A percentile compares a stretch with the other conserved stretches of the same genome.
These are phyloP conservation scores for Phylloporus sp. DNA, from an alignment of 1,284 basidiomycete genomes.

Conservation along the genomic window DNA sequence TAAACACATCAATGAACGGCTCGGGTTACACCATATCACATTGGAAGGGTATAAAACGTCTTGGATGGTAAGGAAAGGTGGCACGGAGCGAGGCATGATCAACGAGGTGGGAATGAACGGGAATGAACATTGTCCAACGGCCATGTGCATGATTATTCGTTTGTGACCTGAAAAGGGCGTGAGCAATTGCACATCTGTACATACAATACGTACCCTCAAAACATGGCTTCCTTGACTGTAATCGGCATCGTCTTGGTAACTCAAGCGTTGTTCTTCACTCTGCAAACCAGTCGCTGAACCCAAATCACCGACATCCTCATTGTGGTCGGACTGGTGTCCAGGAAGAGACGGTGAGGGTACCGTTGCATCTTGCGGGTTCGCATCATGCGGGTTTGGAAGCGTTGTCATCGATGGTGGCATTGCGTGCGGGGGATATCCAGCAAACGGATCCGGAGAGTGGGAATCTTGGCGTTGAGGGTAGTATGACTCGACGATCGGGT, in stretches of 20 bases:
- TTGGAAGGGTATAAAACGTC: slow-evolving; percentile 4
- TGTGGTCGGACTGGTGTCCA: slow-evolving; percentile 19
- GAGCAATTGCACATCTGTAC: not conserved
- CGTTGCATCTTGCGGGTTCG: too few species aligned
- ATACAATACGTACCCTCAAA: slow-evolving; percentile 35
- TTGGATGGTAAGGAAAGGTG: not conserved
- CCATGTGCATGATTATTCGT: not conserved
- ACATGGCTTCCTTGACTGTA: slow-evolving; percentile 38
- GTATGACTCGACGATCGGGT: slow-evolving; percentile 37
- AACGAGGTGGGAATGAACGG: not conserved
- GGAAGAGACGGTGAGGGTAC: slow-evolving; percentile 23
- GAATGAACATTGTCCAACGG: not conserved
- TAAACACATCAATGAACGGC: slow-evolving; percentile 1
- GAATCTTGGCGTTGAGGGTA: slow-evolving; percentile 27
- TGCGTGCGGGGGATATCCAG: slow-evolving; percentile 30
- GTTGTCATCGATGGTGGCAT: slow-evolving; percentile 27
- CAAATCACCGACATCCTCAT: slow-evolving; percentile 19
- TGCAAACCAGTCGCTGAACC: slow-evolving; percentile 14
- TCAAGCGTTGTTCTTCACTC: slow-evolving; percentile 36
- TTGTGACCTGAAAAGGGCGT: not conserved
- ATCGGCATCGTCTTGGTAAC: slow-evolving; percentile 40
- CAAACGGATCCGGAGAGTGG: slow-evolving; percentile 39
- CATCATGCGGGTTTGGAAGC: slow-evolving; percentile 36
- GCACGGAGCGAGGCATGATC: not conserved
- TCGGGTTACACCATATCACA: slow-evolving; percentile 4